Percentiles rank a stretch among this genome's conserved stretches.
These are phyloP conservation scores for Aspergillus hiratsukae DNA, from an alignment of 2,329 filamentous ascomycete species.

Conservation along the genomic window DNA sequence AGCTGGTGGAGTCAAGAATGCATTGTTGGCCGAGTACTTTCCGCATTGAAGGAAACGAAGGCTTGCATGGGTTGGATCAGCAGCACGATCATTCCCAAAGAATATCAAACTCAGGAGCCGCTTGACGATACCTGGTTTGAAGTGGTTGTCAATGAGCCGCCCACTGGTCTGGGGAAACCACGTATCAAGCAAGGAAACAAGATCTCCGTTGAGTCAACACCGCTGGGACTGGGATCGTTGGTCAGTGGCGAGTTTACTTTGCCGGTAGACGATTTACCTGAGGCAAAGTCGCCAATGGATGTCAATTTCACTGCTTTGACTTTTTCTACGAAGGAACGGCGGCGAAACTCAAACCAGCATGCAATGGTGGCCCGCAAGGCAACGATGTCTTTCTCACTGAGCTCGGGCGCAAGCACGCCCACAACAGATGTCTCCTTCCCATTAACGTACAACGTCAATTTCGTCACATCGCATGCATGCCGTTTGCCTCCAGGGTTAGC, in stretches of 20 bases:
- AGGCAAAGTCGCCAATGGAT: constrained; percentile 6
- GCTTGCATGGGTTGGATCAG: constrained; percentile 56
- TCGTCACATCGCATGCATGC: constrained; percentile 53
- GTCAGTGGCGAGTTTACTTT: constrained; percentile 36
- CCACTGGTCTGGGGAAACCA: constrained; percentile 25
- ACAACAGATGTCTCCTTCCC: constrained; percentile 30
- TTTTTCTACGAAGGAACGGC: constrained; percentile 19
- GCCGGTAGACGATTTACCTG: constrained; percentile 27
- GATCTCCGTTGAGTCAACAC: constrained; percentile 36
- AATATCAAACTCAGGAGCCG: constrained; percentile 20
- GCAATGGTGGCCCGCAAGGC: constrained; percentile 21
- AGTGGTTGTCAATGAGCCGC: constrained; percentile 35
- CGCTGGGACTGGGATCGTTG: constrained; percentile 37
- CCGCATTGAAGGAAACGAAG: constrained; percentile 39
- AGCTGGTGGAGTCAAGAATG: constrained; percentile 57
- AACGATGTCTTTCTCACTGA: constrained; percentile 24
- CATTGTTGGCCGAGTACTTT: constrained; percentile 51
- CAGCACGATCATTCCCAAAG: constrained; percentile 37
- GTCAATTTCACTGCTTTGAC: constrained; percentile 22
- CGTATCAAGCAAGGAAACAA: constrained; percentile 43
- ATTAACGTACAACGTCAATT: constrained; percentile 49
- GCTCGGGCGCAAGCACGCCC: constrained; percentile 8
- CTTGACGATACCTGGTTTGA: constrained; percentile 49
- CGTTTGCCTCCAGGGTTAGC: constrained; percentile 39
- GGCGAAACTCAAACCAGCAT: constrained; percentile 9